A percentile compares a stretch with the other conserved stretches of the same genome.
phyloP scores from a whole-genome alignment of 2,329 filamentous ascomycete species.

The Penicillium crustosum region DNA sequence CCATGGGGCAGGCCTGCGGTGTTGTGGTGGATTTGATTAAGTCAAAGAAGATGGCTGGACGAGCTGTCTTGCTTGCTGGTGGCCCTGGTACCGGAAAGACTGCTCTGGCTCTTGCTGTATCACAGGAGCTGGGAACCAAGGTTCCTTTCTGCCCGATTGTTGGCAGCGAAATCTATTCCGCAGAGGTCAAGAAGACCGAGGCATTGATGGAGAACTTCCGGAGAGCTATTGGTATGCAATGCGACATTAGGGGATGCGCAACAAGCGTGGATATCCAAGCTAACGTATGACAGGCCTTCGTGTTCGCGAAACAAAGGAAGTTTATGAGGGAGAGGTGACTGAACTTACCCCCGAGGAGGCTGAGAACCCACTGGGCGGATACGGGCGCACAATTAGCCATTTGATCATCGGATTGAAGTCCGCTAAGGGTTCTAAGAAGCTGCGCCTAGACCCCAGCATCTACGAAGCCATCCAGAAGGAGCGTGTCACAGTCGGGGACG shows the following conservation, averaged over 20 bases:
- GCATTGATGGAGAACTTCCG: constrained; percentile 99
- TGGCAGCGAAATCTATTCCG: constrained; percentile 95
- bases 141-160: constrained; percentile 98
- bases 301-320: constrained; percentile 97
- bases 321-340: constrained; percentile 98
- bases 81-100: constrained; percentile 97
- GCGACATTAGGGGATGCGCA: neutral
- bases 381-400: constrained; percentile 96
- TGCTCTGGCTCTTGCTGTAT: constrained; percentile 89
- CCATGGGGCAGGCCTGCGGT: constrained; percentile 71
- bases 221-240: constrained; percentile 74
- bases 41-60: constrained; percentile 95
- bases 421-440: constrained; percentile 94
- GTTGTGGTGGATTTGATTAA: constrained; percentile 94
- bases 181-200: constrained; percentile 99
- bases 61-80: constrained; percentile 88
- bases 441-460: constrained; percentile 93
- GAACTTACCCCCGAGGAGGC: constrained; percentile 97
- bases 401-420: constrained; percentile 93
- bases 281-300: constrained; percentile 61
- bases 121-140: constrained; percentile 95
- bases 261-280: neutral
- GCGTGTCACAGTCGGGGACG: constrained; percentile 90
- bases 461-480: constrained; percentile 99
- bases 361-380: constrained; percentile 94